Evolutionary conservation across 1,284 basidiomycete species (phyloP).

Genomic region (Fomes fomentarius): DNA sequence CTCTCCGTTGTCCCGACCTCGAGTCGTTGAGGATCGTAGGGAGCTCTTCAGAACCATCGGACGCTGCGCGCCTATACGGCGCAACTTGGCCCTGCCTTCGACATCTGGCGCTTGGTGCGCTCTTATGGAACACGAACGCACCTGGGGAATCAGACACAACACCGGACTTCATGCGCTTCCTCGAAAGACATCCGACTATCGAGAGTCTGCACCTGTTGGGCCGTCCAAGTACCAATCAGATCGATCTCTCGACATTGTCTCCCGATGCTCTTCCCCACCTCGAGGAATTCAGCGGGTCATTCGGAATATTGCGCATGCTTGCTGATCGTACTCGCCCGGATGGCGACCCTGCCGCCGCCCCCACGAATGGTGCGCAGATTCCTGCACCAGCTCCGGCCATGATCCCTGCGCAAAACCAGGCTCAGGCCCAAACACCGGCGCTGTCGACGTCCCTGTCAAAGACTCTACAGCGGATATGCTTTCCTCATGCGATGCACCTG

Average conservation of each 20-base stretch:
- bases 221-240: conserved; percentile 51
- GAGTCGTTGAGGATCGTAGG: conserved; percentile 64
- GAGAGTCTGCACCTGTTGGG: conserved; percentile 56
- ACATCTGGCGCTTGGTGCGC: conserved; percentile 61
- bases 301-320: conserved; percentile 64
- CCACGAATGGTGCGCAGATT: neutral
- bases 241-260: conserved; percentile 52
- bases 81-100: conserved; percentile 67
- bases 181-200: conserved; percentile 64
- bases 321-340: conserved; percentile 20
- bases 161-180: conserved; percentile 62
- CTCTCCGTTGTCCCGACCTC: conserved; percentile 59
- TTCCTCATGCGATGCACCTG: conserved; percentile 67
- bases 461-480: conserved; percentile 47
- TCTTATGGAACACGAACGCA: conserved; percentile 55
- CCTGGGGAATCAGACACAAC: conserved; percentile 41
- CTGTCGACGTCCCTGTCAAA: conserved; percentile 36
- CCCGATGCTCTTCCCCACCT: conserved; percentile 50
- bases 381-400: too few species aligned
- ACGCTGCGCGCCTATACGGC: conserved; percentile 41
- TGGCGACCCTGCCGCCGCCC: neutral
- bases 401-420: conserved; percentile 6
- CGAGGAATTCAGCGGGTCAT: conserved; percentile 59
- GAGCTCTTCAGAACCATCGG: conserved; percentile 50
- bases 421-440: conserved; percentile 8